A percentile compares a stretch with the other conserved stretches of the same genome.
These are phyloP conservation scores for Stephania yunnanensis DNA, from an alignment of 164 flowering plant species.

Conservation along the genomic window DNA sequence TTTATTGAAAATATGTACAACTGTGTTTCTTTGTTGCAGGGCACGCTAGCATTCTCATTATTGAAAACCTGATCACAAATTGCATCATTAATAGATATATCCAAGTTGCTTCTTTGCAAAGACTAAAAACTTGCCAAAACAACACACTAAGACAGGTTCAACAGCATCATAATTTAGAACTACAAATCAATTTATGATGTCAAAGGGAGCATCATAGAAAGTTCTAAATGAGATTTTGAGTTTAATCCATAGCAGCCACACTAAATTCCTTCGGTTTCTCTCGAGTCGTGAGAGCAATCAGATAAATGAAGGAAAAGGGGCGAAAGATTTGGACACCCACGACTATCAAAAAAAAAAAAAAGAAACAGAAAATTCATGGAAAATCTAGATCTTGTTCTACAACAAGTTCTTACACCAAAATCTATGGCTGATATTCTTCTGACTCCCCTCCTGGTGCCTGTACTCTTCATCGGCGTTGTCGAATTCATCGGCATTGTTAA, in stretches of 20 bases:
- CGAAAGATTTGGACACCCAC: no score
- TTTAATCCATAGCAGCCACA: no score
- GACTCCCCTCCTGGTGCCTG: constrained; percentile 17
- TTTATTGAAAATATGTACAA: not conserved
- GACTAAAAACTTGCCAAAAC: constrained; percentile 1
- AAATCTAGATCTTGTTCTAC: not conserved
- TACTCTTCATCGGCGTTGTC: constrained; percentile 35
- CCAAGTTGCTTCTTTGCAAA: not conserved
- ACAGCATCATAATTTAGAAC: not conserved
- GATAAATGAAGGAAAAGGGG: no score
- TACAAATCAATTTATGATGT: not conserved
- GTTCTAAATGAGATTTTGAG: no score
- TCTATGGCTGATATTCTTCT: constrained; percentile 28
- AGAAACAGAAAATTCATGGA: no score
- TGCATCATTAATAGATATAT: no score
- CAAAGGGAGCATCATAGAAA: no score
- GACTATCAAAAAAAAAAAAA: no score
- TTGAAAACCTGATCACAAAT: no score
- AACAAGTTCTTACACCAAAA: not conserved
- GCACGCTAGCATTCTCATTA: no score
- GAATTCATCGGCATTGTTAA: constrained; percentile 24
- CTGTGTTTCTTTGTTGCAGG: not conserved
- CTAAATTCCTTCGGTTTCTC: no score
- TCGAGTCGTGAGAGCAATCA: no score
- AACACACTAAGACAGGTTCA: not conserved